Base-by-base conservation (phyloP, 2,329 filamentous ascomycete genomes). In the Botryosphaeria dothidea region DNA sequence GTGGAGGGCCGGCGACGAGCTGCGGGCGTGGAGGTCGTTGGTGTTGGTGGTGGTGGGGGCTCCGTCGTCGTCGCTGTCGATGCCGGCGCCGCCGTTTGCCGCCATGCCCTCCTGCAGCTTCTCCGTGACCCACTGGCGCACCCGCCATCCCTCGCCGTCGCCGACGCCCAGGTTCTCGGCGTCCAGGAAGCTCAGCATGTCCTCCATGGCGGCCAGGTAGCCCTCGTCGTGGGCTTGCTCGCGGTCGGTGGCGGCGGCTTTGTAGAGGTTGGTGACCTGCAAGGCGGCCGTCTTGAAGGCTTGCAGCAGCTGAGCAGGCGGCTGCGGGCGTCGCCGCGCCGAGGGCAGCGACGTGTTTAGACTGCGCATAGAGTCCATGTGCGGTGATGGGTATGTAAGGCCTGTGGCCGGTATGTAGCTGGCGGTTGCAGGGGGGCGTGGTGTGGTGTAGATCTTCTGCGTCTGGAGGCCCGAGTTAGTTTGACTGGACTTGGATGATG, bases 211-310 rank as follows among this genome's bases (percentile, higher is more conserved):
- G 74, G 98, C 93, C 76, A 97, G 93, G 72, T 97, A 98, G 27
- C 95, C 95, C 43, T 93, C 90, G 58, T 86, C 81, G 57, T 92
- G 88, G 52, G 92, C 88, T 72, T 89, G 89, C 57, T 89, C 84
- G 75, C 95, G 89, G 56, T 92, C 91, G 34, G 88, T 84, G 13
- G 92, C 90, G 3, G 94, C 94, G 43, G 90, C 93, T 79, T 97
- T 97, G 82, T 98, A 98, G 15, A 99, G 88, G 73, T 96, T 97
- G 54, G 95, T 98, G 64, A 98, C 93, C 5, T 93, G 96, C 36
- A 97, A 84, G 21, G 95, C 95, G 36, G 95, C 95, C 17, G 91
- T 88, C 78, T 93, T 95, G 84, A 99, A 99, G 66, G 92, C 90
- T 71, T 94, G 90, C 65, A 97, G 87, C 54, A 97, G 87, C 74